phyloP scores from a whole-genome alignment of 768 basidiomycete genomes.

The Gymnopilus dilepis region DNA sequence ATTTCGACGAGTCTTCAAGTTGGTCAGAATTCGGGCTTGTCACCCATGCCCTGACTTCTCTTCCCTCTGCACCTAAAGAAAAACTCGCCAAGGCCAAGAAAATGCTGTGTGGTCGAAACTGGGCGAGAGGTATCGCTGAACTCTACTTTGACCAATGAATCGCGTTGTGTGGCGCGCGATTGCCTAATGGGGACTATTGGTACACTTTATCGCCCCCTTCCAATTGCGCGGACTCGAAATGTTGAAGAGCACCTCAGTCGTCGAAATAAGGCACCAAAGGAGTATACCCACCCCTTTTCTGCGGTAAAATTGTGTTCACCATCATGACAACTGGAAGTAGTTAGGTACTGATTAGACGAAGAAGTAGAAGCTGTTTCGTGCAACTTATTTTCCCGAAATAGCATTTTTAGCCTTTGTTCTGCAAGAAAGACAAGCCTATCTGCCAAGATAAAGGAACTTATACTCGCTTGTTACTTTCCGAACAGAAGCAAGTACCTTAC shows the following conservation, averaged over 20 bases:
- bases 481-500: too few relatives aligned
- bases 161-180: neutral
- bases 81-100: neutral
- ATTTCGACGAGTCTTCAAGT: neutral
- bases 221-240: neutral
- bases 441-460: too few relatives aligned
- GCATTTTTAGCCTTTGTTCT: neutral
- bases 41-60: neutral
- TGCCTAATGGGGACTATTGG: constrained; percentile 2
- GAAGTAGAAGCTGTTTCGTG: neutral
- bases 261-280: neutral
- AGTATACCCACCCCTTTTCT: neutral
- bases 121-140: neutral
- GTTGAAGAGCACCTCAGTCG: neutral
- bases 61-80: neutral
- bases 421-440: neutral
- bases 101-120: neutral
- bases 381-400: neutral
- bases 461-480: too few relatives aligned
- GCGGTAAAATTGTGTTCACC: neutral
- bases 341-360: neutral
- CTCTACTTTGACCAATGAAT: neutral
- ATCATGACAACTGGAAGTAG: neutral
- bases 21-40: neutral
- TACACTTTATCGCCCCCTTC: neutral